A percentile compares a stretch with the other conserved stretches of the same genome.
Evolutionary conservation across 1,284 basidiomycete genomes (phyloP).

Genomic region (Rhodotorula sp.): DNA sequence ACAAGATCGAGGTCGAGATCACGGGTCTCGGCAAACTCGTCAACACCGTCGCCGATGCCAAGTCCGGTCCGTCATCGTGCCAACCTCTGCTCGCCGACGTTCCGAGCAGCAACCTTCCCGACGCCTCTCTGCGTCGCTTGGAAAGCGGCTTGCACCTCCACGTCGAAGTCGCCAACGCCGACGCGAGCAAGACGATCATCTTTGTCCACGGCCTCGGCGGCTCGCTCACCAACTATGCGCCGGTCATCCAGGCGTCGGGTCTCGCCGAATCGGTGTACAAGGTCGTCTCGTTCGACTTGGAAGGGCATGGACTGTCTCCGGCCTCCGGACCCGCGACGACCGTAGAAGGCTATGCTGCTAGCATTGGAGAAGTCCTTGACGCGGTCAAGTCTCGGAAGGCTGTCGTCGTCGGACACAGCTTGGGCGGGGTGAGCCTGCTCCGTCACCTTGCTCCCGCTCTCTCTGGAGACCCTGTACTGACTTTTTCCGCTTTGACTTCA

Average conservation of each 20-base stretch:
- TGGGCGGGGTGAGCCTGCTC: conserved; percentile 15
- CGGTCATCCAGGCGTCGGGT: conserved; percentile 20
- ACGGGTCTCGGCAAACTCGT: conserved; percentile 45
- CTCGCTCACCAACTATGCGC: conserved; percentile 25
- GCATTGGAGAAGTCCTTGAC: conserved; percentile 27
- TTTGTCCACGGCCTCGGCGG: conserved; percentile 44
- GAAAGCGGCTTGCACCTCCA: conserved; percentile 12
- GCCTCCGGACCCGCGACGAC: conserved; percentile 2
- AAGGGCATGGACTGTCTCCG: conserved; percentile 34
- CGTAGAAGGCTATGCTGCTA: conserved; percentile 8
- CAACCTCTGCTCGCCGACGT: not conserved
- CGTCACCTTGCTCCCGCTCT: not conserved
- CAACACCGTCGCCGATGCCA: conserved; percentile 8
- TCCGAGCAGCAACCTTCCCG: not conserved
- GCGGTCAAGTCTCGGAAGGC: conserved; percentile 18
- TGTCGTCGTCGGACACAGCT: conserved; percentile 34
- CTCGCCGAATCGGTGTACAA: conserved; percentile 2
- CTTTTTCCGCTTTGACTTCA: not conserved
- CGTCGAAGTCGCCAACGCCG: conserved; percentile 13
- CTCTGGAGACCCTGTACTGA: not conserved
- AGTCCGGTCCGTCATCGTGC: not conserved
- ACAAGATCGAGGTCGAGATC: conserved; percentile 46
- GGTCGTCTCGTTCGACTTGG: conserved; percentile 34
- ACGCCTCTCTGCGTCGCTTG: conserved; percentile 1
- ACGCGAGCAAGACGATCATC: conserved; percentile 25